Evolutionary conservation across 2,329 filamentous ascomycete genomes (phyloP), one percentile per base, ranked within the genome.

Genomic region (Trichothecium roseum): DNA sequence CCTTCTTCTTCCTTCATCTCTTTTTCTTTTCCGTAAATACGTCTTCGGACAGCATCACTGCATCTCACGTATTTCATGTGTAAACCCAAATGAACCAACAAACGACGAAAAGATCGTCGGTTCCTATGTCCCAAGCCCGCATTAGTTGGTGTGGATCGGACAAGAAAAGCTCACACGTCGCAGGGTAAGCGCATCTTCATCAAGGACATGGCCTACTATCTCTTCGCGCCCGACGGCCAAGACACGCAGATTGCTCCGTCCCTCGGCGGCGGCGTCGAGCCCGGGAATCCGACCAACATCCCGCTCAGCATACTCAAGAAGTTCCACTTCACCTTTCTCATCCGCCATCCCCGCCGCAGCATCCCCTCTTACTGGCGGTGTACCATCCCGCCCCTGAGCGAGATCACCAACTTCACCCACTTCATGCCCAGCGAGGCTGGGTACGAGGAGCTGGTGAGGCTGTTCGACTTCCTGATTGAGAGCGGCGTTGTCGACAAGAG

Each of bases 161-260:
- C 30, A 37, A 15, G 13, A 18, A n/a, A n/a, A 38, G 20, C 20
- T 24, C 20, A 24, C 20, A 24, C 20, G 10, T 24, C 20, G 36
- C 47, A 93, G 84, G 83, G 79, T 50, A 94, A 94, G 66, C 84
- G 89, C 48, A 66, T 94, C 49, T 95, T 96, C 65, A 91, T 98
- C 72, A 98, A 98, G 61, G 91, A 96, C 59, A 98, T 96, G 65
- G 81, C 84, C 37, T 82, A 95, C 61, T 96, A 96, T 59, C 69
- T 95, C 45, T 69, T 94, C 44, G 83, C 87, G 5, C 84, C 85
- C 4, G 66, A 82, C 43, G 68, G 71, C 32, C 72, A 81, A 49
- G 67, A 73, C 12, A 74, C 84, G 34, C 68, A 66, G 33, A 76
- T 91, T 40, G 87, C 85, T 8, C 83, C 84, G 3, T 94, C 86